Evolutionary conservation across 257 asterid species (phyloP).

Genomic region (Leptodermis oblonga): DNA sequence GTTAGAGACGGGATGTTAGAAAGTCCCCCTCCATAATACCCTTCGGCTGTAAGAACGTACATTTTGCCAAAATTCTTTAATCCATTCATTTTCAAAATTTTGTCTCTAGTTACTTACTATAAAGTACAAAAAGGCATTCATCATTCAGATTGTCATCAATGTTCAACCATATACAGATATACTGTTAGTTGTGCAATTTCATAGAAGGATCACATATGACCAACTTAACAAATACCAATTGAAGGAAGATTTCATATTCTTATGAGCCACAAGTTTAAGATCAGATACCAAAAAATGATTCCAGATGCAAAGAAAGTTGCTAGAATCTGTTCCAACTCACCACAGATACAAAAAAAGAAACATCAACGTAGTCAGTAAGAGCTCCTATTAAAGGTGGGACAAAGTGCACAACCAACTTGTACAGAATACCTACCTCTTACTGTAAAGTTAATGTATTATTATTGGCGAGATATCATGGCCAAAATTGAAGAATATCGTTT

Average conservation of each 20-base stretch:
- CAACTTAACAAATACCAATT: slow-evolving; percentile 9
- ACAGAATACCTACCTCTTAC: not conserved
- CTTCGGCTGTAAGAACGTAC: not conserved
- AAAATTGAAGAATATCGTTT: not conserved
- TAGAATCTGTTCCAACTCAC: slow-evolving; percentile 9
- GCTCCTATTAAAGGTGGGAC: not conserved
- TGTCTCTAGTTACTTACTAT: not conserved
- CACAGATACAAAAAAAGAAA: not conserved
- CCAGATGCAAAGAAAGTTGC: slow-evolving; percentile 11
- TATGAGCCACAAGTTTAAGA: slow-evolving; percentile 12
- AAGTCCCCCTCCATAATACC: no score
- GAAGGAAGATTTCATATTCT: slow-evolving; percentile 2
- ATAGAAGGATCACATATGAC: not conserved
- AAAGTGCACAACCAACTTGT: slow-evolving; percentile 9
- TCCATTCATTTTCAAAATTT: not conserved
- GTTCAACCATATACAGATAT: not conserved
- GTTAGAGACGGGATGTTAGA: not conserved
- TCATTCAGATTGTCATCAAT: slow-evolving; percentile 12
- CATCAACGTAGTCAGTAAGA: not conserved
- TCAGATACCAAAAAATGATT: slow-evolving; percentile 8
- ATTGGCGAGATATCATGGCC: slow-evolving; percentile 11
- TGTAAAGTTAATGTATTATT: slow-evolving; percentile 3
- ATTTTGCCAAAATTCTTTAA: not conserved
- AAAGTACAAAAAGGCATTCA: slow-evolving; percentile 1
- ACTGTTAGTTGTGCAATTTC: not conserved